Evolutionary conservation across 139 green algal genomes (phyloP).

Genomic region (Closterium sp.): DNA sequence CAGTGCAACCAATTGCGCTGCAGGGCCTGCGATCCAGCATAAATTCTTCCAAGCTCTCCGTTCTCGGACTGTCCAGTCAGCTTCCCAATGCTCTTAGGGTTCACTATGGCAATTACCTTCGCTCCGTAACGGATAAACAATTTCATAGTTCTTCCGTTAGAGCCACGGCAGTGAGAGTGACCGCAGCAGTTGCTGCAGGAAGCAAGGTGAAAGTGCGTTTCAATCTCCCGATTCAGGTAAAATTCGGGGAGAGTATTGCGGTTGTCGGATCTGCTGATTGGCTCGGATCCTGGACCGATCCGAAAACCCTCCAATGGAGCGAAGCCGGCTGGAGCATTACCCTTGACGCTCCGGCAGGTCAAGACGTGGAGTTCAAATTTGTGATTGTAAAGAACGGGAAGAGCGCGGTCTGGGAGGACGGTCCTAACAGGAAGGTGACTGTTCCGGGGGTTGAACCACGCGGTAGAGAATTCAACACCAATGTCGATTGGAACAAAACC

Average conservation of each 20-base stretch:
- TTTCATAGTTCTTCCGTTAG: not conserved
- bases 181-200: not conserved
- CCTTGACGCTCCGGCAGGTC: not conserved
- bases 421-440: conserved; percentile 20
- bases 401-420: conserved; percentile 18
- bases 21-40: not conserved
- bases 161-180: not conserved
- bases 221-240: conserved; percentile 16
- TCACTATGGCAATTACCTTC: not conserved
- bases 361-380: conserved; percentile 46
- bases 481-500: not conserved
- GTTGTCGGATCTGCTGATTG: conserved; percentile 24
- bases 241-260: conserved; percentile 35
- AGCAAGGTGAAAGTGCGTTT: conserved; percentile 19
- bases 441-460: conserved; percentile 13
- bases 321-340: conserved; percentile 36
- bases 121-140: not conserved
- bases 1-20: not conserved
- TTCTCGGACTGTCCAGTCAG: not conserved
- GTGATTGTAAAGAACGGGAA: conserved; percentile 21
- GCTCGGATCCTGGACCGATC: conserved; percentile 16
- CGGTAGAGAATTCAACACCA: conserved; percentile 1
- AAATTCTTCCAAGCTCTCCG: not conserved
- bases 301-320: conserved; percentile 35
- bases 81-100: not conserved